Base-by-base conservation (phyloP, 208 protist species). In the Trypanosoma brucei region DNA sequence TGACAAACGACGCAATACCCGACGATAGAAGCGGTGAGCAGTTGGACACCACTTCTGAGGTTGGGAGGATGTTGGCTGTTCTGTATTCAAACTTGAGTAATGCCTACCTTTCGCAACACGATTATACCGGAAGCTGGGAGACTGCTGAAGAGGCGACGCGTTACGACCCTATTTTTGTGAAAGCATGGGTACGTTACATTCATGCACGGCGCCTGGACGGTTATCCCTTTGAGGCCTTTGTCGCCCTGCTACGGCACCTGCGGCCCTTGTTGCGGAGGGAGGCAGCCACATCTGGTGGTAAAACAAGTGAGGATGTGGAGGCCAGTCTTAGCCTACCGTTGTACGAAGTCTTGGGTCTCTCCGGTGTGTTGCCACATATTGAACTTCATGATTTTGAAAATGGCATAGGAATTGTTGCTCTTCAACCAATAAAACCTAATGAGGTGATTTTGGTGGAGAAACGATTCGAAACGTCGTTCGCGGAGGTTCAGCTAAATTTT, bases 31-130 rank as follows among this genome's bases (percentile, higher is more conserved):
- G 55, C n/a, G 7, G 56, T 13, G 2, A 9, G 8, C 9, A 8
- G 38, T 6, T 37, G 33, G 3, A n/a, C 38, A 42, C 8, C 9
- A 31, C 22, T 36, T 44, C 68, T 50, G 65, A 22, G 14, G 34
- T 31, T 4, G 34, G 34, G 9, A 45, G 67, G 34, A 65, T 93
- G 14, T 68, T 78, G 11, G 53, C 69, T 3, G 57, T 81, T 13
- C 62, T 93, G 8, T 88, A 87, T 70, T 89, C 84, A 2, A 93
- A 93, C 58, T 59, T 91, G 42, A 73, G 84, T 30, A 84, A 86
- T 58, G 82, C 76, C 1, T 86, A 81, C 59, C 51, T 88, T 30
- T 59, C 36, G 2, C 38, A 62, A 4, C 36, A 63, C 13, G 13
- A 68, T 2, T 91, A 68, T 52, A 57, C 60, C 11, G 50, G 65